phyloP scores from a whole-genome alignment of 192 early-diverging fungal genomes.

The Coemansia sp. region DNA sequence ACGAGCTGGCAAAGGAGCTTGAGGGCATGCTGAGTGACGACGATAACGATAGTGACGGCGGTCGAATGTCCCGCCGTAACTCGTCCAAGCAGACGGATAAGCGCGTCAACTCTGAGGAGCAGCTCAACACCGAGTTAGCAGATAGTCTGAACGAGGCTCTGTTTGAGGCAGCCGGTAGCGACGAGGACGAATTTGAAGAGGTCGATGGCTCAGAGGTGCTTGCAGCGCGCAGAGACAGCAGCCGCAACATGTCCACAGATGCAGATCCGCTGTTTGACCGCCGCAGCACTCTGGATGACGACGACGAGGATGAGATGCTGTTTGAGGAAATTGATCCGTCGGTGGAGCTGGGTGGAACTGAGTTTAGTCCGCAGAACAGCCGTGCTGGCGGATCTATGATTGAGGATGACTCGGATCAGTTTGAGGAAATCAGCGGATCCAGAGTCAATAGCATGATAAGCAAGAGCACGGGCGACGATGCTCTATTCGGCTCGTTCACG shows the following conservation, averaged over 20 bases:
- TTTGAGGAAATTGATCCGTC: constrained; percentile 43
- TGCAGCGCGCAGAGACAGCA: constrained; percentile 2
- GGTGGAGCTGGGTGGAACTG: constrained; percentile 8
- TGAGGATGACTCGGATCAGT: constrained; percentile 41
- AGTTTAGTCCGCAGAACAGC: constrained; percentile 2
- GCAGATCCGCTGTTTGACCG: constrained; percentile 14
- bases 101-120: constrained; percentile 23
- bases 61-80: constrained; percentile 2
- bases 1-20: constrained; percentile 46
- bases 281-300: constrained; percentile 14
- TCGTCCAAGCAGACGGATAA: neutral
- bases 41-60: constrained; percentile 20
- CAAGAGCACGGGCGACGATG: constrained; percentile 24
- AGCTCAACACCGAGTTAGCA: constrained; percentile 27
- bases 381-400: constrained; percentile 6
- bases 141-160: constrained; percentile 26
- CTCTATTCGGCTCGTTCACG: constrained; percentile 25
- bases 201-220: constrained; percentile 33
- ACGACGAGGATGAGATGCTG: constrained; percentile 46
- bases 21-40: constrained; percentile 45
- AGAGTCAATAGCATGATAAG: constrained; percentile 3
- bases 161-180: constrained; percentile 25
- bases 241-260: constrained; percentile 5
- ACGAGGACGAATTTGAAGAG: constrained; percentile 52
- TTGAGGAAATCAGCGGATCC: constrained; percentile 35